Evolutionary conservation across 306 rosid species (phyloP), one percentile per base, ranked within the genome.

Genomic region (Glycyrrhiza uralensis): DNA sequence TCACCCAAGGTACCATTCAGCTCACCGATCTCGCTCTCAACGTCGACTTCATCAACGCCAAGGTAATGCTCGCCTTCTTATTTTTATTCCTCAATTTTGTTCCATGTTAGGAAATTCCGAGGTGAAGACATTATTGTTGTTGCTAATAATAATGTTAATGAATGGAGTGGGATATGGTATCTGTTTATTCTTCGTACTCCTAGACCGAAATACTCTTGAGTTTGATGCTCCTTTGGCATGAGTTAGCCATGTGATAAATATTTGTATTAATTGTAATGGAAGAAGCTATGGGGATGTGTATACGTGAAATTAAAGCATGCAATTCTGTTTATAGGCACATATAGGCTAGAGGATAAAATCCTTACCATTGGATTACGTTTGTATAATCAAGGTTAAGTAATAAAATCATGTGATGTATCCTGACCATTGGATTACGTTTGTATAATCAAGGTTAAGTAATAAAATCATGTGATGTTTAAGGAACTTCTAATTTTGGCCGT

Each of bases 21-120:
- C 98, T 94, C 65, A 82, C 36, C 57, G 98, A 91, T 77, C 96
- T 94, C 45, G 98, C 96, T 1, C 95, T 94, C 38, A 89, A 94
- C 71, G 84, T 89, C 39, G 97, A 94, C 78, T 89, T 73, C 79
- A 81, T 94, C 47, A 94, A 94, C 76, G 44, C 87, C 38, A 87
- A 89, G 95, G 98, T 89, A 67, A 28, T 58, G 9, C 29, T 28
- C 8, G 4, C 1, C 18, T 20, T 2, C 13, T 57, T 60, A 4
- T 33, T 54, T 1, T 13, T 22, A 3, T 14, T 3, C 35, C 12
- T 29, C 42, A 52, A 15, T 63, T 72, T 66, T 35, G 56, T 65
- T 71, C 42, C 2, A 1, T 54, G 3, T 28, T 74, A 0, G 55
- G 28, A 55, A 42, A 11, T 20, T 68, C 13, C 3, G 15, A 0